Evolutionary conservation across 257 asterid species (phyloP).

Genomic region (Scutellaria galericulata): DNA sequence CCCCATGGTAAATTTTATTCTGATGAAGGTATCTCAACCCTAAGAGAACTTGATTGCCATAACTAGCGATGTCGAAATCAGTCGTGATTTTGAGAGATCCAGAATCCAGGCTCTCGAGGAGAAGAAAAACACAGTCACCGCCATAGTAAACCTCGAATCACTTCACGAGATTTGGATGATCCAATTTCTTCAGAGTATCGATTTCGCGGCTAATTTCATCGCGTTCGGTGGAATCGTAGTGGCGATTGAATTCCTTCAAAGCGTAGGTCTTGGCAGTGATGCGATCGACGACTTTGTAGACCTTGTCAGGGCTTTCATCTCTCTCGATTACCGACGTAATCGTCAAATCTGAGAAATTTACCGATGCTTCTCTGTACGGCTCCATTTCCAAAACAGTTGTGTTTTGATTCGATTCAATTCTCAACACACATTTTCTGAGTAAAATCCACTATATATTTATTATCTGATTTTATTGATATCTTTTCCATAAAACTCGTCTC

Average conservation of each 20-base stretch:
- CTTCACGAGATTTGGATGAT: constrained; percentile 39
- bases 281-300: constrained; percentile 31
- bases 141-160: constrained; percentile 16
- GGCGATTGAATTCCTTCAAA: constrained; percentile 29
- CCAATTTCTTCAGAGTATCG: constrained; percentile 25
- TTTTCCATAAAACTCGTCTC: no score
- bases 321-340: background rate
- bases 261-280: constrained; percentile 28
- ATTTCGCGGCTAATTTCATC: constrained; percentile 31
- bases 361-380: no score
- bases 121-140: constrained; percentile 16
- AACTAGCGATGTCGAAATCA: constrained; percentile 15
- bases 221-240: background rate
- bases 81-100: constrained; percentile 11
- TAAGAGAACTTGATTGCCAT: constrained; percentile 30
- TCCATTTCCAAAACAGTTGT: no score
- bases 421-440: no score
- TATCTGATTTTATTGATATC: no score
- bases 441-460: no score
- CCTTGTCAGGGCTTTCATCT: constrained; percentile 9
- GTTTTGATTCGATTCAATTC: no score
- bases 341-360: constrained; percentile 10
- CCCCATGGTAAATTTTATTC: constrained; percentile 33
- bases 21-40: constrained; percentile 41
- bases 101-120: constrained; percentile 38